Evolutionary conservation across 2,329 filamentous ascomycete species (phyloP).

Genomic region (Beauveria sp.): DNA sequence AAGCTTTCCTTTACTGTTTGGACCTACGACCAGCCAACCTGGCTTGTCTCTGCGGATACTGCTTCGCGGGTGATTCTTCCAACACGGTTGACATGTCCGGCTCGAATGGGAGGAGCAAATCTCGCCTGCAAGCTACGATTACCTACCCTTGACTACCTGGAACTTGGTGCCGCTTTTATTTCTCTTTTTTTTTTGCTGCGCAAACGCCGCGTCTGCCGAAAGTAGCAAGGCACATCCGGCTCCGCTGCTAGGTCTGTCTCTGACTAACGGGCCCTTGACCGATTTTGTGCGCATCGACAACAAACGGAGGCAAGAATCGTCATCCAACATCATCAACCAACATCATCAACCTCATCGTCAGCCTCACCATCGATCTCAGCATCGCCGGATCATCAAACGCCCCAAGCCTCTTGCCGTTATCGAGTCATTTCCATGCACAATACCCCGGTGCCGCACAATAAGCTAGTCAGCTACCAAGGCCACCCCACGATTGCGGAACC

Average conservation of each 20-base stretch:
- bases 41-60: too few relatives aligned
- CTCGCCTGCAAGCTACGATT: not conserved
- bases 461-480: not conserved
- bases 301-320: not conserved
- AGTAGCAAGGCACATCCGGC: not conserved
- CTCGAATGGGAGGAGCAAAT: not conserved
- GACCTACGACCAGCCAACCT: not conserved
- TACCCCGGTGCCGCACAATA: not conserved
- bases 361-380: not conserved
- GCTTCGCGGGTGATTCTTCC: not conserved
- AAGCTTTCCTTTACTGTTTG: not conserved
- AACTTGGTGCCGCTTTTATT: constrained; percentile 7
- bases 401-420: not conserved
- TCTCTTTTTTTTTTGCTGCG: not conserved
- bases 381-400: not conserved
- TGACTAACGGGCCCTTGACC: not conserved
- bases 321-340: not conserved
- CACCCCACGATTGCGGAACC: constrained; percentile 12
- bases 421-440: not conserved
- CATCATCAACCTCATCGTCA: not conserved
- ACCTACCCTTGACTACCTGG: not conserved
- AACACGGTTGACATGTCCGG: not conserved
- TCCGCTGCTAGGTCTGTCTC: not conserved
- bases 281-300: not conserved
- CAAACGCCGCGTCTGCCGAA: constrained; percentile 4